phyloP scores from a whole-genome alignment of 805 yeast genomes.

The Zygosaccharomyces rouxii region DNA sequence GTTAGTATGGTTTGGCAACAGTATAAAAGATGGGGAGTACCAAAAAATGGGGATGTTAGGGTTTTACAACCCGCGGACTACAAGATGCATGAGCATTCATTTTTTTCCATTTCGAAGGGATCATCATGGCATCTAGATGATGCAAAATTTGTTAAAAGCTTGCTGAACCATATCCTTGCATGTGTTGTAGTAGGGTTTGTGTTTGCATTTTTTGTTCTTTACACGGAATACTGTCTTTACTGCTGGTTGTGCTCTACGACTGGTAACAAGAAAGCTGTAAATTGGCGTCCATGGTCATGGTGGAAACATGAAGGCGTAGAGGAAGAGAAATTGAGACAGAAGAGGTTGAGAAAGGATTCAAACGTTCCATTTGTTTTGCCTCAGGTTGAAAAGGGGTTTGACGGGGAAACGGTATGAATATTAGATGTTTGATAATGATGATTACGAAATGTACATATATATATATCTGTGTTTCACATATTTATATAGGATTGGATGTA shows the following conservation, averaged over 20 bases:
- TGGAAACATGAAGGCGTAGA: conserved; percentile 2
- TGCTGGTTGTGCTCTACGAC: conserved; percentile 35
- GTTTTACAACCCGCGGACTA: conserved; percentile 72
- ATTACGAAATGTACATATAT: not conserved
- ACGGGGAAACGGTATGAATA: not conserved
- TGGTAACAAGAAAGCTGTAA: conserved; percentile 5
- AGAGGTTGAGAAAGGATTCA: conserved; percentile 30
- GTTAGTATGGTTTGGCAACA: conserved; percentile 83
- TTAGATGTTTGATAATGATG: not conserved
- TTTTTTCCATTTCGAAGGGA: conserved; percentile 73
- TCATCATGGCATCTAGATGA: conserved; percentile 92
- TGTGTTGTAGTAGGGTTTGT: conserved; percentile 69
- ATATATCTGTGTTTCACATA: not conserved
- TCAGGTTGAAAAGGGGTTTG: conserved; percentile 22
- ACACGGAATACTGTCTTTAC: conserved; percentile 45
- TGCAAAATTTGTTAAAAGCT: conserved; percentile 67
- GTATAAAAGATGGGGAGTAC: conserved; percentile 74
- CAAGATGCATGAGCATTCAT: conserved; percentile 54
- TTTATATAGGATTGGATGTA: not conserved
- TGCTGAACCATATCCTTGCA: conserved; percentile 69
- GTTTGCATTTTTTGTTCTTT: conserved; percentile 47
- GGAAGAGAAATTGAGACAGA: conserved; percentile 10
- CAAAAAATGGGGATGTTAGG: conserved; percentile 60
- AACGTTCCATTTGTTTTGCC: conserved; percentile 25
- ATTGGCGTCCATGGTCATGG: not conserved